Conservation (phyloP, 352 stramenopile species). For the Phytophthora citrophthora region DNA sequence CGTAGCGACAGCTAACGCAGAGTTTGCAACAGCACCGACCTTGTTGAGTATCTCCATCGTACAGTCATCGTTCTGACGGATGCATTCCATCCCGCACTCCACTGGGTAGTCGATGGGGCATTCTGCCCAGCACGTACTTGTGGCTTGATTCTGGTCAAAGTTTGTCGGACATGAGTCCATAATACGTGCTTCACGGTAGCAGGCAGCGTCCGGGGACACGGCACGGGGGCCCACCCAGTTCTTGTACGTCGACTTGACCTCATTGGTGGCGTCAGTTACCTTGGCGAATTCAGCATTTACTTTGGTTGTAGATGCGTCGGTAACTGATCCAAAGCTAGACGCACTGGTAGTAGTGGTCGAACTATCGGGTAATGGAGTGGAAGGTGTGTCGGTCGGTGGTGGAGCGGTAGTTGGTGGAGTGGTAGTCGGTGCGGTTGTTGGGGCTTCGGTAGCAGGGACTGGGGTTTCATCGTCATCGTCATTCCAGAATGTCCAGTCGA, state of each 20-base stretch:
- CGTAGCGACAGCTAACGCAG: slow-evolving; percentile 37
- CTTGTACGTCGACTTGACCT: slow-evolving; percentile 23
- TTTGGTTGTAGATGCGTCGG: slow-evolving; percentile 6
- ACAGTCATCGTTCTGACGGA: slow-evolving; percentile 66
- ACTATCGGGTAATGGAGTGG: too few species aligned
- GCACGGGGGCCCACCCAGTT: slow-evolving; percentile 45
- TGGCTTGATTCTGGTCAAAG: slow-evolving; percentile 42
- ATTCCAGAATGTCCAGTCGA: slow-evolving; percentile 36
- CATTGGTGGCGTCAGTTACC: slow-evolving; percentile 13
- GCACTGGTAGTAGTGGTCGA: too few species aligned
- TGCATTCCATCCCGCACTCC: slow-evolving; percentile 61
- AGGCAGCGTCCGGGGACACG: slow-evolving; percentile 37
- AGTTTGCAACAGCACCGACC: slow-evolving; percentile 35
- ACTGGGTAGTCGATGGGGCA: slow-evolving; percentile 67
- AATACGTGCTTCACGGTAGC: slow-evolving; percentile 53
- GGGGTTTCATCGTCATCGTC: slow-evolving; percentile 13
- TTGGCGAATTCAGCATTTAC: slow-evolving; percentile 18
- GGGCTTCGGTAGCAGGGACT: background rate
- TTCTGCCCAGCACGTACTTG: slow-evolving; percentile 57
- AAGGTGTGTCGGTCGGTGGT: background rate
- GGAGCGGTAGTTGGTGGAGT: slow-evolving; percentile 14
- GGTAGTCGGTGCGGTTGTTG: slow-evolving; percentile 5
- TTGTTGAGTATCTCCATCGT: slow-evolving; percentile 42
- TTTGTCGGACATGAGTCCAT: slow-evolving; percentile 43
- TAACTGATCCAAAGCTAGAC: slow-evolving; percentile 16